Conservation (phyloP, 1,139 yeast genomes). For the Yamadazyma jaroonii region DNA sequence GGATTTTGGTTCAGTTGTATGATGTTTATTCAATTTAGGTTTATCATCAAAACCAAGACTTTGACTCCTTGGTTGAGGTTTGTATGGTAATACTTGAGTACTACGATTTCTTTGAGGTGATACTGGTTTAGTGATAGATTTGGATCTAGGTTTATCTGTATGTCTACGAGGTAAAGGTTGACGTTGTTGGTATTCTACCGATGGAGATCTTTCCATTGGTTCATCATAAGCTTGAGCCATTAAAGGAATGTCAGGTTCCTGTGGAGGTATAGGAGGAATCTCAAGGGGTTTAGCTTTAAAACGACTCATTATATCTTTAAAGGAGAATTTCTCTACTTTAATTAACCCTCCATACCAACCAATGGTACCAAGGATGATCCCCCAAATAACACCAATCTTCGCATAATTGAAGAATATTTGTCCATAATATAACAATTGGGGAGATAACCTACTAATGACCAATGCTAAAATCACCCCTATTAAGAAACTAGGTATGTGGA, state of each 20-base stretch:
- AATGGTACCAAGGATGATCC: constrained; percentile 21
- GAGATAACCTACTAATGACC: constrained; percentile 19
- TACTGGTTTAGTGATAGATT: constrained; percentile 4
- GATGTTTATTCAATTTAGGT: constrained; percentile 13
- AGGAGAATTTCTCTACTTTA: constrained; percentile 13
- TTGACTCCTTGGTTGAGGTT: constrained; percentile 12
- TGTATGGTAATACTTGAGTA: constrained; percentile 25
- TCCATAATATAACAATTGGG: constrained; percentile 21
- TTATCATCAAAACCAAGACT: constrained; percentile 2
- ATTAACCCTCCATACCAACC: constrained; percentile 33
- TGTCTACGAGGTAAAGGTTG: constrained; percentile 4
- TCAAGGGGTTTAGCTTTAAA: too few relatives aligned
- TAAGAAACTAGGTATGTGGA: constrained; percentile 33
- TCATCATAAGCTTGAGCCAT: constrained; percentile 9
- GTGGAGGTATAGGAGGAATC: too few relatives aligned
- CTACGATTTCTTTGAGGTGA: constrained; percentile 17
- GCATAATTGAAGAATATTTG: constrained; percentile 18
- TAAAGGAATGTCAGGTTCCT: constrained; percentile 6
- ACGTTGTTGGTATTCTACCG: background rate
- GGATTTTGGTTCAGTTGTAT: constrained; percentile 14
- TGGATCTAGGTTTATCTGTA: constrained; percentile 6
- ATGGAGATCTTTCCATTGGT: constrained; percentile 6
- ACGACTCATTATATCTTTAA: background rate
- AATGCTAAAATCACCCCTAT: constrained; percentile 28
- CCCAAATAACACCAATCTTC: constrained; percentile 26